These are phyloP conservation scores for Lachancea cidri DNA, from an alignment of 805 yeast genomes.

Conservation along the genomic window DNA sequence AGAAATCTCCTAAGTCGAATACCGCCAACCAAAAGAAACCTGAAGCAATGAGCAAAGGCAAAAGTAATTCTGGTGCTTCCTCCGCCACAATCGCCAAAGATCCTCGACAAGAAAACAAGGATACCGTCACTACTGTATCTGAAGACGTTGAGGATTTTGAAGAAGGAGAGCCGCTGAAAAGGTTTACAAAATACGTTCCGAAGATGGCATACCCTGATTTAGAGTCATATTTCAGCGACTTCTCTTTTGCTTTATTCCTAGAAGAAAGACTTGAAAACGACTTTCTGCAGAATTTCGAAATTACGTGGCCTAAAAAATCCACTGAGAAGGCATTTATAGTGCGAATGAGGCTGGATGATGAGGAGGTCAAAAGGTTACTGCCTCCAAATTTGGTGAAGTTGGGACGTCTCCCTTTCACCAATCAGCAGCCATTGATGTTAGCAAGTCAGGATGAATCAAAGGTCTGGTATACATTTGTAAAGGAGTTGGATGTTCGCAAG, in stretches of 20 bases:
- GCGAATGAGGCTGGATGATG: slow-evolving; percentile 19
- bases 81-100: no score
- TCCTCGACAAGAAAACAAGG: no score
- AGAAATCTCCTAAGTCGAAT: no score
- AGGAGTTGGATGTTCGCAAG: slow-evolving; percentile 35
- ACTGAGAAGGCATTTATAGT: slow-evolving; percentile 34
- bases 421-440: slow-evolving; percentile 54
- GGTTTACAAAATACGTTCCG: slow-evolving; percentile 37
- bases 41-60: no score
- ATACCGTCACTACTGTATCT: neutral
- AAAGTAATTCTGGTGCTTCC: no score
- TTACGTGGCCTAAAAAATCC: slow-evolving; percentile 49
- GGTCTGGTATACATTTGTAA: slow-evolving; percentile 58
- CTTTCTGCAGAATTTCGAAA: slow-evolving; percentile 42
- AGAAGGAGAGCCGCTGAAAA: slow-evolving; percentile 32
- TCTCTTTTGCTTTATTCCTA: slow-evolving; percentile 55
- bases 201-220: slow-evolving; percentile 45
- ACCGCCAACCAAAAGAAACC: no score
- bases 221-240: slow-evolving; percentile 49
- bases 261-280: slow-evolving; percentile 52
- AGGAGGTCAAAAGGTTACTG: slow-evolving; percentile 44
- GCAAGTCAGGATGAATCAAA: slow-evolving; percentile 43
- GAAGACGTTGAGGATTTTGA: slow-evolving; percentile 14
- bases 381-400: slow-evolving; percentile 48
- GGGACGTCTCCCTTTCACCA: slow-evolving; percentile 54